phyloP scores from a whole-genome alignment of 768 basidiomycete genomes.

The Clitopilus passeckerianus region DNA sequence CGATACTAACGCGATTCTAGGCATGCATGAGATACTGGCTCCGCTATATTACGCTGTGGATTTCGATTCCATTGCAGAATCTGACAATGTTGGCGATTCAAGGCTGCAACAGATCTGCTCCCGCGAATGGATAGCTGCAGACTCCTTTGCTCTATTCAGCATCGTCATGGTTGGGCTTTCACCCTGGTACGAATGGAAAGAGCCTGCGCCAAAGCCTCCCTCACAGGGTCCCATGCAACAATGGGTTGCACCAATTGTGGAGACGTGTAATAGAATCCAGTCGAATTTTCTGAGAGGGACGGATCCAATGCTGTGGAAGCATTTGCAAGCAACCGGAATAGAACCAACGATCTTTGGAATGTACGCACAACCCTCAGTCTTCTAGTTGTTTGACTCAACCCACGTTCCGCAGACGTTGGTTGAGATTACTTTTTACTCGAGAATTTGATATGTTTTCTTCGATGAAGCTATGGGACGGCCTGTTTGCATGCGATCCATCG shows the following conservation, averaged over 20 bases:
- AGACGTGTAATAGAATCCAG: slow-evolving; percentile 79
- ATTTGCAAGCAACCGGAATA: slow-evolving; percentile 74
- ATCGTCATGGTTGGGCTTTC: slow-evolving; percentile 74
- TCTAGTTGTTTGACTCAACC: slow-evolving; percentile 1
- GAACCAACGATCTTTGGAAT: slow-evolving; percentile 98
- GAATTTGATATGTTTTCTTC: slow-evolving; percentile 81
- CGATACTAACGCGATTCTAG: slow-evolving; percentile 26
- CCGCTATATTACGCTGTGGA: slow-evolving; percentile 81
- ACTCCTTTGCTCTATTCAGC: slow-evolving; percentile 82
- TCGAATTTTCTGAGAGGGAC: slow-evolving; percentile 63
- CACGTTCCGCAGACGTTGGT: slow-evolving; percentile 67
- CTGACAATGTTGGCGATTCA: slow-evolving; percentile 23
- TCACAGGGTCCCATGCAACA: slow-evolving; percentile 46
- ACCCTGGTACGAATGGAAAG: slow-evolving; percentile 76
- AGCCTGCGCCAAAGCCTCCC: slow-evolving; percentile 20
- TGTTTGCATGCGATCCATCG: slow-evolving; percentile 84
- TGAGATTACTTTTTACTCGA: slow-evolving; percentile 88
- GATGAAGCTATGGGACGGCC: slow-evolving; percentile 91
- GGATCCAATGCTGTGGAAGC: slow-evolving; percentile 75
- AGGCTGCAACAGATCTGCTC: slow-evolving; percentile 59
- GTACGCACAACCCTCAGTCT: slow-evolving; percentile 40
- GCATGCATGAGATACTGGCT: slow-evolving; percentile 97
- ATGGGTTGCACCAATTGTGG: slow-evolving; percentile 81
- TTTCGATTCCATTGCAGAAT: slow-evolving; percentile 63
- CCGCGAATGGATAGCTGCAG: slow-evolving; percentile 69